Percentiles rank a stretch among this genome's conserved stretches.
Conservation (phyloP, 495 filamentous ascomycete species). For the Xylaria curta region DNA sequence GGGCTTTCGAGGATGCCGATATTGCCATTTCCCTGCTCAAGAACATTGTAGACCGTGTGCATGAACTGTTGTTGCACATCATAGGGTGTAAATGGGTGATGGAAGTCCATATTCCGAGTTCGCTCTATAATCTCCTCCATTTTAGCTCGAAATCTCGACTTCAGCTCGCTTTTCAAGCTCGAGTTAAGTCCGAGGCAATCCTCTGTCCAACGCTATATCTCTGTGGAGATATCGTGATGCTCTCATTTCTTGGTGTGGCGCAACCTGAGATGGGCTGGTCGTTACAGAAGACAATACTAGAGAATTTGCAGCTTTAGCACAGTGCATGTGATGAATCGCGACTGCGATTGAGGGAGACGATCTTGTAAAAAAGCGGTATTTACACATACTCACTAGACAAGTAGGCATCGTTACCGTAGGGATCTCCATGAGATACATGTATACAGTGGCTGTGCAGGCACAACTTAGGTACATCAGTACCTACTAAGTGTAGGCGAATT, state of each 20-base stretch:
- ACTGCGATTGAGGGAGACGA: neutral
- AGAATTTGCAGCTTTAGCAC: neutral
- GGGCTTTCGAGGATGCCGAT: conserved; percentile 94
- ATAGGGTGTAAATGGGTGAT: conserved; percentile 93
- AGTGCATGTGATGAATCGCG: neutral
- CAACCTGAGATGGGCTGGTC: neutral
- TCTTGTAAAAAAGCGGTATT: neutral
- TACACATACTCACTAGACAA: neutral
- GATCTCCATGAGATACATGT: too few species aligned
- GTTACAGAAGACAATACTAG: neutral
- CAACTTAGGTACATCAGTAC: neutral
- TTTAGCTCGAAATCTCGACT: neutral
- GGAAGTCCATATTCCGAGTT: conserved; percentile 64
- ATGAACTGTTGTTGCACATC: conserved; percentile 90
- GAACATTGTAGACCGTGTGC: conserved; percentile 80
- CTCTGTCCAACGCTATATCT: too few species aligned
- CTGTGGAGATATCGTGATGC: neutral
- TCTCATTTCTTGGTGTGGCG: neutral
- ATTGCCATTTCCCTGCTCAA: conserved; percentile 76
- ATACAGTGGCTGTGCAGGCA: conserved; percentile 2
- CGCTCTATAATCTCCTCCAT: conserved; percentile 37
- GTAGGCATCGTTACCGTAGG: too few species aligned
- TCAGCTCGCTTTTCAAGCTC: neutral
- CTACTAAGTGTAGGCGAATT: too few species aligned
- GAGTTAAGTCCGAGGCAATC: neutral